Evolutionary conservation across 1,284 basidiomycete species (phyloP).

Genomic region (Leccinum subspadiceum): DNA sequence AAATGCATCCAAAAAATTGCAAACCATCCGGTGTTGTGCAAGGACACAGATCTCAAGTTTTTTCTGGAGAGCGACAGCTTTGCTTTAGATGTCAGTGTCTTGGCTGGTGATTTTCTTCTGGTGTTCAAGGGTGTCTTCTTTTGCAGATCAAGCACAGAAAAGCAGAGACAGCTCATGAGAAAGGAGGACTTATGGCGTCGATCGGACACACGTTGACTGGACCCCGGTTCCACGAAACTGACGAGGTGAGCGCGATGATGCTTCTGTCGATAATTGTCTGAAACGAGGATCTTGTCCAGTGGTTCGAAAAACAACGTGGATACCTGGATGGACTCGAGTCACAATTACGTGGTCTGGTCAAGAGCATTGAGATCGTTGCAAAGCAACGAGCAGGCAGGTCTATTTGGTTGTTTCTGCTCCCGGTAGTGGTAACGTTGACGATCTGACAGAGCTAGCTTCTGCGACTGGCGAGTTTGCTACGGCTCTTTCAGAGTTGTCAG

Average conservation of each 20-base stretch:
- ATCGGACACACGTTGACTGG: slow-evolving; percentile 78
- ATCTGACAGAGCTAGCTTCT: slow-evolving; percentile 58
- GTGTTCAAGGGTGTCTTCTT: background rate
- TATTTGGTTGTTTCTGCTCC: background rate
- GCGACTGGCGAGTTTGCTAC: slow-evolving; percentile 74
- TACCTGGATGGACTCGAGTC: slow-evolving; percentile 90
- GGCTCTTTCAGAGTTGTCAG: slow-evolving; percentile 61
- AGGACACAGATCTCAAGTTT: slow-evolving; percentile 80
- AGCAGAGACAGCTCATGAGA: slow-evolving; percentile 69
- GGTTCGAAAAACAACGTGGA: slow-evolving; percentile 87
- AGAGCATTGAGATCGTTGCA: slow-evolving; percentile 79
- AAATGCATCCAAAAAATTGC: slow-evolving; percentile 88
- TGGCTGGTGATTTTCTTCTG: background rate
- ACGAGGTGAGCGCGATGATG: slow-evolving; percentile 60
- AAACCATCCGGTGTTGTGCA: slow-evolving; percentile 82
- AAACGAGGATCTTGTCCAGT: slow-evolving; percentile 43
- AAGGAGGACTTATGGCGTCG: slow-evolving; percentile 77
- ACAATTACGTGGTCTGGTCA: slow-evolving; percentile 83
- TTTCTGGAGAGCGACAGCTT: slow-evolving; percentile 91
- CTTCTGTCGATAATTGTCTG: background rate
- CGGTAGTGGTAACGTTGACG: background rate
- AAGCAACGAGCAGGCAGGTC: slow-evolving; percentile 72
- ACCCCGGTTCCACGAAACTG: slow-evolving; percentile 87
- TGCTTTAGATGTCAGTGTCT: slow-evolving; percentile 65
- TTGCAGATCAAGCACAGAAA: slow-evolving; percentile 84